These are phyloP conservation scores for Thielaviopsis ethacetica DNA, from an alignment of 2,329 filamentous ascomycete genomes.

Conservation along the genomic window DNA sequence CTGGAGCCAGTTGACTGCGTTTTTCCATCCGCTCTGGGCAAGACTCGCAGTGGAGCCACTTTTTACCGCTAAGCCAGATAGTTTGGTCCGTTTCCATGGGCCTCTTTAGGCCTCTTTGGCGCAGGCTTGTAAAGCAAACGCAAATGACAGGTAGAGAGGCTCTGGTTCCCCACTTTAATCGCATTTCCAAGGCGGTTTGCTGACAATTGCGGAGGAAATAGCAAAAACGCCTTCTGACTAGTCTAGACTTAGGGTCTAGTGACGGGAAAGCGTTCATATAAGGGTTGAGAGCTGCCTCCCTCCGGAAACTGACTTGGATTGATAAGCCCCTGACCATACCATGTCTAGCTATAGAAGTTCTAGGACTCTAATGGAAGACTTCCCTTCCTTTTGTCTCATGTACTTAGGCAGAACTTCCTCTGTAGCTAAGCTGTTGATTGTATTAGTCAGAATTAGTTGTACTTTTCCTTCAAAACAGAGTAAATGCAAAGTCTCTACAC, in stretches of 20 bases:
- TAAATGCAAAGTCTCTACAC: no score
- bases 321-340: no score
- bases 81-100: background rate
- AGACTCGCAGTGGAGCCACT: constrained; percentile 2
- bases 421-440: no score
- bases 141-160: background rate
- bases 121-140: background rate
- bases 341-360: no score
- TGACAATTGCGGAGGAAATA: background rate
- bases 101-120: background rate
- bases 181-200: background rate
- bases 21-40: background rate
- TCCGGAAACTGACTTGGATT: no score
- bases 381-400: no score
- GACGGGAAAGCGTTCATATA: background rate
- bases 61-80: background rate
- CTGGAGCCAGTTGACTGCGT: background rate
- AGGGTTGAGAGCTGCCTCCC: no score
- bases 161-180: background rate
- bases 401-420: no score
- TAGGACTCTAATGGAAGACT: no score
- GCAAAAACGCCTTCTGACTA: background rate
- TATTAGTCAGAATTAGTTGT: no score
- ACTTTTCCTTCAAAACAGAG: no score
- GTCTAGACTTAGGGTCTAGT: background rate